These are phyloP conservation scores for Daldinia grandis DNA, from an alignment of 495 filamentous ascomycete genomes.

Conservation along the genomic window DNA sequence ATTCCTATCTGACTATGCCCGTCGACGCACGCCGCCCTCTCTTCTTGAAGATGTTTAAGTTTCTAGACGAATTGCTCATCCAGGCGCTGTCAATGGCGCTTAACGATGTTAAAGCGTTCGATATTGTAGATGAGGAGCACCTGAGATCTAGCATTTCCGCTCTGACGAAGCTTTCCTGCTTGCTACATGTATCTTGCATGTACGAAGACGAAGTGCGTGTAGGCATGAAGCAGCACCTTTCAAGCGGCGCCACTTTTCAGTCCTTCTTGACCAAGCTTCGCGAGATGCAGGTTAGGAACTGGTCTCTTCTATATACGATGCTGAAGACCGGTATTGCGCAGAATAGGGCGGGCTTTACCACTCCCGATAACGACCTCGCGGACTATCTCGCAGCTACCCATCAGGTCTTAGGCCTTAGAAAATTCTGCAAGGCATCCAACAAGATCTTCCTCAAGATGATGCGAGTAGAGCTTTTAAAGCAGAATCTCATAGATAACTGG, in stretches of 20 bases:
- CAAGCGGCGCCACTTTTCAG: constrained; percentile 50
- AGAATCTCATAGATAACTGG: constrained; percentile 70
- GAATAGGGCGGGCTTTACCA: constrained; percentile 66
- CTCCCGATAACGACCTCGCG: constrained; percentile 71
- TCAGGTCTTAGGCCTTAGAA: constrained; percentile 82
- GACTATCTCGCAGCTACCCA: constrained; percentile 82
- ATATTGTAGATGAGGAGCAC: constrained; percentile 83
- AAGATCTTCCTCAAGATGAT: constrained; percentile 89
- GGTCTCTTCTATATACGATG: constrained; percentile 79
- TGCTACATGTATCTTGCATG: constrained; percentile 80
- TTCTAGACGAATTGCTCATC: constrained; percentile 76
- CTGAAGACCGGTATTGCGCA: constrained; percentile 78
- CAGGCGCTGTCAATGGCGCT: constrained; percentile 70
- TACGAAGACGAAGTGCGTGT: constrained; percentile 84
- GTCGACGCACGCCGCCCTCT: constrained; percentile 69
- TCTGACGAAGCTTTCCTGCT: constrained; percentile 68
- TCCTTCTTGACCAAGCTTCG: constrained; percentile 76
- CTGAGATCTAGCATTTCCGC: constrained; percentile 73
- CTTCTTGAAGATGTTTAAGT: constrained; percentile 77
- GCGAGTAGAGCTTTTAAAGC: constrained; percentile 77
- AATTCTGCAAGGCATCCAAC: constrained; percentile 84
- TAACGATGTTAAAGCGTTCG: constrained; percentile 76
- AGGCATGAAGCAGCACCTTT: constrained; percentile 63
- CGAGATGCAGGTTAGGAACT: constrained; percentile 88
- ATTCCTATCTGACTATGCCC: constrained; percentile 67